A percentile compares a stretch with the other conserved stretches of the same genome.
Conservation (phyloP, 805 yeast genomes). For the Yamadazyma endophytica region DNA sequence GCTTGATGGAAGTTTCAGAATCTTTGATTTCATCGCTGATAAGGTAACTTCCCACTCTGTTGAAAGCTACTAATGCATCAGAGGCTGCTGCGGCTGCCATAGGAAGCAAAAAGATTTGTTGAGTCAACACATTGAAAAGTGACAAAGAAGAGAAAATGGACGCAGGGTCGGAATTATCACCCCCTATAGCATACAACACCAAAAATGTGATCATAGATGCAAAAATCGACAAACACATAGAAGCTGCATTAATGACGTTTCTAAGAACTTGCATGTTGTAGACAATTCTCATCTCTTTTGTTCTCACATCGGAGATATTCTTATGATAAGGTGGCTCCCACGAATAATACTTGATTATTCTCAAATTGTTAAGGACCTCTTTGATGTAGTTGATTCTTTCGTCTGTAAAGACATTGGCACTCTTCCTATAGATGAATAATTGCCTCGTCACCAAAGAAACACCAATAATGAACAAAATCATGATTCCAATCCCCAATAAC, state of each 20-base stretch:
- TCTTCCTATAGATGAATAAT: slow-evolving; percentile 52
- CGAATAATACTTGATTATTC: slow-evolving; percentile 80
- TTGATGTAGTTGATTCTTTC: slow-evolving; percentile 69
- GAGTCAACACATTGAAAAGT: slow-evolving; percentile 57
- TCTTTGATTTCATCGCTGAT: slow-evolving; percentile 35
- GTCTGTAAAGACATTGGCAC: slow-evolving; percentile 68
- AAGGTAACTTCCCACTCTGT: slow-evolving; percentile 52
- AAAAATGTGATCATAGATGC: slow-evolving; percentile 60
- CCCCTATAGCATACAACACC: slow-evolving; percentile 30
- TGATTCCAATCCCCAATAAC: slow-evolving; percentile 61
- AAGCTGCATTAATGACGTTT: slow-evolving; percentile 57
- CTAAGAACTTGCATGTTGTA: slow-evolving; percentile 62
- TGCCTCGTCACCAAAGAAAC: slow-evolving; percentile 47
- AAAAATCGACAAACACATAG: slow-evolving; percentile 63
- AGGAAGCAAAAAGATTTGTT: slow-evolving; percentile 66
- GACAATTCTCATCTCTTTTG: slow-evolving; percentile 57
- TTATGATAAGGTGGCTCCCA: slow-evolving; percentile 82
- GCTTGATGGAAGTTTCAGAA: slow-evolving; percentile 18
- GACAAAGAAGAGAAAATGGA: slow-evolving; percentile 67
- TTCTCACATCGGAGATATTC: slow-evolving; percentile 52
- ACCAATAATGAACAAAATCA: slow-evolving; percentile 45
- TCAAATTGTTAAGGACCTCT: slow-evolving; percentile 75
- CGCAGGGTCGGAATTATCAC: slow-evolving; percentile 47
- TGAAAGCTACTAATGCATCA: slow-evolving; percentile 62
- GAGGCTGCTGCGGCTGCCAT: slow-evolving; percentile 63